A percentile compares a stretch with the other conserved stretches of the same genome.
phyloP scores from a whole-genome alignment of 2,329 filamentous ascomycete genomes.

The Fusarium subtropicale region DNA sequence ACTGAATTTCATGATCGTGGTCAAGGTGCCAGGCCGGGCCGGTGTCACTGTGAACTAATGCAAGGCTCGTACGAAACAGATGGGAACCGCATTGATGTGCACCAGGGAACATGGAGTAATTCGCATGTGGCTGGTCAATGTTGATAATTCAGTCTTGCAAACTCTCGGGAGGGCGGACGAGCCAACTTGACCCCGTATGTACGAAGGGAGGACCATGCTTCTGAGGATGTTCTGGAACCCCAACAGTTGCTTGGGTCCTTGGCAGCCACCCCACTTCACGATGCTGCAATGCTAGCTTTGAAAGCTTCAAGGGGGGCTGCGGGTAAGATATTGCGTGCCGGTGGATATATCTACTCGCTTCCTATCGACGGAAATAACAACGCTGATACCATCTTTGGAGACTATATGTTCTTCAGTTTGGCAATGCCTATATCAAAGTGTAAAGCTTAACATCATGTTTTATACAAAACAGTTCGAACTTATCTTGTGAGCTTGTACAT shows the following conservation, averaged over 20 bases:
- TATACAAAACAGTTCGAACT: neutral
- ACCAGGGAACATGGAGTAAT: neutral
- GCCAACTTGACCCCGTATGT: conserved; percentile 10
- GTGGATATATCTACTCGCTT: neutral
- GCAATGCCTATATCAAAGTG: neutral
- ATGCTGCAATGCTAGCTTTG: conserved; percentile 17
- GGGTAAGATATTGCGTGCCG: conserved; percentile 27
- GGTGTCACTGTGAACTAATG: conserved; percentile 22
- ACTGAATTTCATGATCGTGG: neutral
- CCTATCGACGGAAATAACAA: neutral
- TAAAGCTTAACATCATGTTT: neutral
- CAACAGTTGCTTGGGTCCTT: conserved; percentile 14
- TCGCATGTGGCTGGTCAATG: conserved; percentile 26
- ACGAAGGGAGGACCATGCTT: conserved; percentile 21
- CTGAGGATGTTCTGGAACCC: conserved; percentile 45
- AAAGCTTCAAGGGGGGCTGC: conserved; percentile 3
- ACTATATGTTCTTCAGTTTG: neutral
- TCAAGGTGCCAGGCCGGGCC: conserved; percentile 39
- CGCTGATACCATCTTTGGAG: neutral
- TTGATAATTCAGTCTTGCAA: conserved; percentile 38
- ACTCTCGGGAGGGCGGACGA: conserved; percentile 12
- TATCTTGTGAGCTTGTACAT: neutral
- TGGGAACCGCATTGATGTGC: conserved; percentile 35
- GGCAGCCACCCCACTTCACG: conserved; percentile 33
- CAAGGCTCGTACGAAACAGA: conserved; percentile 28